phyloP scores from a whole-genome alignment of 2,329 filamentous ascomycete species.

The Cytospora schulzeri region DNA sequence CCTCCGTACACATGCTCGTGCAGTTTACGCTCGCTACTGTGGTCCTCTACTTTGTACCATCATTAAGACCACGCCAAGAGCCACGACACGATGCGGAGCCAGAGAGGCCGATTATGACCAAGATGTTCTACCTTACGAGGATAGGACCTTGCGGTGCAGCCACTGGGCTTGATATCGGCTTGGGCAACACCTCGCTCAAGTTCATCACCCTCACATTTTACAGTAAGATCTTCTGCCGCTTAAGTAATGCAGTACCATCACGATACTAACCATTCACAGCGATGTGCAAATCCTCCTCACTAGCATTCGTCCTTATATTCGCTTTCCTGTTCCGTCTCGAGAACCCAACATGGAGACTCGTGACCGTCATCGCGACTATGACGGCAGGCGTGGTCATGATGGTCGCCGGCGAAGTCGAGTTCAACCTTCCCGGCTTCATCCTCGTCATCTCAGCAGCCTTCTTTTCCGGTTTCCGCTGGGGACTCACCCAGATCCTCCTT shows the following conservation, averaged over 20 bases:
- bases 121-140: constrained; percentile 86
- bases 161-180: constrained; percentile 91
- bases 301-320: constrained; percentile 93
- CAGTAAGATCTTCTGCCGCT: constrained; percentile 53
- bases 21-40: constrained; percentile 80
- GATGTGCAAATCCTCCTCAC: constrained; percentile 97
- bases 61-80: constrained; percentile 67
- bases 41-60: constrained; percentile 81
- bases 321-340: constrained; percentile 94
- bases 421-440: constrained; percentile 82
- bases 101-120: constrained; percentile 71
- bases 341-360: constrained; percentile 79
- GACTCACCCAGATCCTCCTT: constrained; percentile 94
- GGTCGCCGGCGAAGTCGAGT: constrained; percentile 93
- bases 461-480: constrained; percentile 97
- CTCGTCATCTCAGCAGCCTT: constrained; percentile 93
- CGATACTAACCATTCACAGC: constrained; percentile 49
- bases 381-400: constrained; percentile 94
- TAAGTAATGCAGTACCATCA: constrained; percentile 14
- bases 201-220: constrained; percentile 98
- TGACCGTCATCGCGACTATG: constrained; percentile 88
- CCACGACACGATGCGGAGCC: constrained; percentile 53
- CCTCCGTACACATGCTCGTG: constrained; percentile 91
- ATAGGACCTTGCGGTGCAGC: constrained; percentile 90
- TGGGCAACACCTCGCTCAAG: constrained; percentile 93